phyloP scores from a whole-genome alignment of 2,329 filamentous ascomycete genomes.

The Trichophyton simii region DNA sequence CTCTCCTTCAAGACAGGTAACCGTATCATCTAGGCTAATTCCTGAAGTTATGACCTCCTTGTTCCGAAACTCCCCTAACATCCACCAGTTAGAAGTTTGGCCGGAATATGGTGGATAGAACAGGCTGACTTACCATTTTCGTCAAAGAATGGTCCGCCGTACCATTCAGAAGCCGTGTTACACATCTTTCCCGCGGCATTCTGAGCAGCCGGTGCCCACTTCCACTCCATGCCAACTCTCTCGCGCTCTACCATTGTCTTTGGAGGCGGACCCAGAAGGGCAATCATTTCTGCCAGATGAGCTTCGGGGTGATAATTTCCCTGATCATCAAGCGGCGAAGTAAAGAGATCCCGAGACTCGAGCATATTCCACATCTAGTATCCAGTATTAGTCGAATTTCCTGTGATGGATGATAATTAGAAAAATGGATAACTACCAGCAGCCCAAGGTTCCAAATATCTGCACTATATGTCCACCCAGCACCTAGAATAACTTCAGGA shows the following conservation, averaged over 20 bases:
- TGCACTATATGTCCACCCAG: slow-evolving; percentile 34
- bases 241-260: slow-evolving; percentile 24
- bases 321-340: slow-evolving; percentile 26
- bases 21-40: no score
- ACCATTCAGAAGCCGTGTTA: slow-evolving; percentile 7
- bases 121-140: slow-evolving; percentile 19
- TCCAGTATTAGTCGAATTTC: not conserved
- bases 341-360: slow-evolving; percentile 35
- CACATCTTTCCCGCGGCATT: slow-evolving; percentile 1
- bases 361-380: slow-evolving; percentile 37
- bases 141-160: slow-evolving; percentile 22
- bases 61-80: not conserved
- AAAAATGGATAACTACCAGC: slow-evolving; percentile 27
- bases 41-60: not conserved
- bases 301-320: slow-evolving; percentile 27
- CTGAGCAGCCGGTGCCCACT: slow-evolving; percentile 3
- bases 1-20: slow-evolving; percentile 11
- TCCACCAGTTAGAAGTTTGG: not conserved
- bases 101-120: not conserved
- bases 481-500: slow-evolving; percentile 36
- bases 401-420: no score
- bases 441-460: slow-evolving; percentile 42
- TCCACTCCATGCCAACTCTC: slow-evolving; percentile 16
- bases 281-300: slow-evolving; percentile 37
- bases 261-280: slow-evolving; percentile 33